phyloP scores from a whole-genome alignment of 257 asterid species.

The Sherardia arvensis region DNA sequence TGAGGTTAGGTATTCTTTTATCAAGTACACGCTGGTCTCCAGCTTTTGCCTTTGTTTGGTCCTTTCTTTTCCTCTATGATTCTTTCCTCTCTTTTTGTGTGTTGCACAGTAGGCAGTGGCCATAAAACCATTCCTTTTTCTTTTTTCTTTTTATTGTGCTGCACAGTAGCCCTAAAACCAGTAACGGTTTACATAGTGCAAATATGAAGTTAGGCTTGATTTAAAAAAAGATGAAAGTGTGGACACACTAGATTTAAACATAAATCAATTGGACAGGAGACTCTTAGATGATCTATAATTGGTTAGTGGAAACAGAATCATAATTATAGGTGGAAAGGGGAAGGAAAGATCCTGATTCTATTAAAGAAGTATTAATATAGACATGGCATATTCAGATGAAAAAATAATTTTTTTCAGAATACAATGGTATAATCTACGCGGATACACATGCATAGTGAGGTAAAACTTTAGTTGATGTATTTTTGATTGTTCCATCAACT shows the following conservation, averaged over 20 bases:
- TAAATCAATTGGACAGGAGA: too few species aligned
- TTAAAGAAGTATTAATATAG: too few species aligned
- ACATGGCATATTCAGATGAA: too few species aligned
- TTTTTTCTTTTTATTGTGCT: too few species aligned
- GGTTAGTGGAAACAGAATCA: too few species aligned
- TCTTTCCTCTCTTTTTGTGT: not conserved
- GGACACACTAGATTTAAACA: not conserved
- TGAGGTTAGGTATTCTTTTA: constrained; percentile 51
- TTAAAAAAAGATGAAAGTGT: not conserved
- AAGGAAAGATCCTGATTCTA: too few species aligned
- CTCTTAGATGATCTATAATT: too few species aligned
- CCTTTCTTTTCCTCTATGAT: not conserved
- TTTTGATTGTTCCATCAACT: not conserved
- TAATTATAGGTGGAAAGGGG: too few species aligned
- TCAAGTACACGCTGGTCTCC: not conserved
- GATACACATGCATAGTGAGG: not conserved
- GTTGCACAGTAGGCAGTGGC: too few species aligned
- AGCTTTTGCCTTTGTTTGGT: not conserved
- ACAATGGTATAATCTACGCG: too few species aligned
- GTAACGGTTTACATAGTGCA: not conserved
- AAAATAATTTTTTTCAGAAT: too few species aligned
- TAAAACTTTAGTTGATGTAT: not conserved
- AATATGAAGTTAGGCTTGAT: not conserved
- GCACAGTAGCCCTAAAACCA: not conserved
- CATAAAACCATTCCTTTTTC: not conserved